Evolutionary conservation across 1,284 basidiomycete species (phyloP), one percentile per base, ranked within the genome.

Genomic region (Cryptococcus sp.): DNA sequence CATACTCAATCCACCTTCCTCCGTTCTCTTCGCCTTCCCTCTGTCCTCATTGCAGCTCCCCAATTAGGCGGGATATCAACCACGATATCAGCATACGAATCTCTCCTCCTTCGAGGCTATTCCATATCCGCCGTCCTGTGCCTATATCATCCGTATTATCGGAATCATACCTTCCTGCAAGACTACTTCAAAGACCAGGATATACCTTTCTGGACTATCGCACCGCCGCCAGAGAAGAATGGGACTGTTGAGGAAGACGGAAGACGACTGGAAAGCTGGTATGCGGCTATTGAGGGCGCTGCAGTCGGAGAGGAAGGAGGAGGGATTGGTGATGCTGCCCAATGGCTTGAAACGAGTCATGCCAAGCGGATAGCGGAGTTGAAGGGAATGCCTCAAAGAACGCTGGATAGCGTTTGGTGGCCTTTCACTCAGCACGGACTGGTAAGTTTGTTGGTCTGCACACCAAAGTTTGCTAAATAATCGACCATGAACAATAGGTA

Each of bases 31-130:
- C 90, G 90, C 60, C 83, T 97, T 2, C 95, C 95, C 0, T 89
- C 89, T 0, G 81, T 98, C 57, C 84, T 99, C 3, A 82, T 99
- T 42, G 94, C 91, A 0, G 92, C 95, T 54, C 86, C 90, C 0
- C 87, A 86, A 57, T 86, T 99, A 1, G 95, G 95, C 17, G 95
- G 95, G 1, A 98, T 98, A 62, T 95, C 92, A 17, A 90, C 93
- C 0, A 98, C 95, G 0, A 87, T 97, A 57, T 86, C 93, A 0
- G 87, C 95, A 0, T 98, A 93, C 79, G 95, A 99, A 73, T 90
- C 92, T 15, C 85, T 98, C 11, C 72, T 87, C 3, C 78, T 97
- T n/a, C 86, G 93, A 7, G 95, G 95, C 11, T 97, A 93, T 80
- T 86, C 87, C 49, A 82, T 99, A 63, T 91, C 94, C 53, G 85